A percentile compares a stretch with the other conserved stretches of the same genome.
Evolutionary conservation across 768 basidiomycete genomes (phyloP).

Genomic region (Macrolepiota dolichaula): DNA sequence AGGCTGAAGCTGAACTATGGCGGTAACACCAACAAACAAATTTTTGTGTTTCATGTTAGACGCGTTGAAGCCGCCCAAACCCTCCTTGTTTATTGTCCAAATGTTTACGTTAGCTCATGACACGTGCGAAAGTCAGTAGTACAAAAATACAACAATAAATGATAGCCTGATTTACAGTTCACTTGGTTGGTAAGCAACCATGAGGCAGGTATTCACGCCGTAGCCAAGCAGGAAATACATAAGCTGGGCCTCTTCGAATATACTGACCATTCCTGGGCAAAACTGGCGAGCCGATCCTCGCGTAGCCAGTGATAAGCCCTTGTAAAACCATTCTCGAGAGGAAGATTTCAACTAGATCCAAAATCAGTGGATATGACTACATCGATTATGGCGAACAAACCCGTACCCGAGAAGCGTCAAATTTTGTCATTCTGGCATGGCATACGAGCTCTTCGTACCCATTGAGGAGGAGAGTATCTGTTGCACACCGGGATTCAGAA

Average conservation of each 20-base stretch:
- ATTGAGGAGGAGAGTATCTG: not conserved
- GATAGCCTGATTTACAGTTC: not conserved
- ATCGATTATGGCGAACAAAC: not conserved
- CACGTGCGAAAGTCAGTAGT: too few relatives aligned
- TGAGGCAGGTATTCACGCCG: not conserved
- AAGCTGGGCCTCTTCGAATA: not conserved
- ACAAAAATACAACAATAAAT: not conserved
- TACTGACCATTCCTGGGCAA: not conserved
- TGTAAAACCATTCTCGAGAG: not conserved
- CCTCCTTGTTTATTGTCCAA: too few relatives aligned
- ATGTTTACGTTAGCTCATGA: too few relatives aligned
- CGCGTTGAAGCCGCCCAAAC: too few relatives aligned
- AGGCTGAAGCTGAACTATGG: too few relatives aligned
- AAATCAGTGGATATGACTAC: not conserved
- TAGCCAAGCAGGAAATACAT: conserved; percentile 1
- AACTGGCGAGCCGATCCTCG: not conserved
- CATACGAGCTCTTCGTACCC: not conserved
- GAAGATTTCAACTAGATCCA: not conserved
- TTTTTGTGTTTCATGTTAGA: too few relatives aligned
- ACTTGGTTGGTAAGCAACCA: not conserved
- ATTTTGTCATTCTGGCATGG: not conserved
- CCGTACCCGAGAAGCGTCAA: not conserved
- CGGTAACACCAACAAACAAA: too few relatives aligned
- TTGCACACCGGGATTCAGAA: not conserved
- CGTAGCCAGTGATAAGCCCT: not conserved